phyloP scores from a whole-genome alignment of 2,329 filamentous ascomycete species.

The Aaosphaeria arxii region DNA sequence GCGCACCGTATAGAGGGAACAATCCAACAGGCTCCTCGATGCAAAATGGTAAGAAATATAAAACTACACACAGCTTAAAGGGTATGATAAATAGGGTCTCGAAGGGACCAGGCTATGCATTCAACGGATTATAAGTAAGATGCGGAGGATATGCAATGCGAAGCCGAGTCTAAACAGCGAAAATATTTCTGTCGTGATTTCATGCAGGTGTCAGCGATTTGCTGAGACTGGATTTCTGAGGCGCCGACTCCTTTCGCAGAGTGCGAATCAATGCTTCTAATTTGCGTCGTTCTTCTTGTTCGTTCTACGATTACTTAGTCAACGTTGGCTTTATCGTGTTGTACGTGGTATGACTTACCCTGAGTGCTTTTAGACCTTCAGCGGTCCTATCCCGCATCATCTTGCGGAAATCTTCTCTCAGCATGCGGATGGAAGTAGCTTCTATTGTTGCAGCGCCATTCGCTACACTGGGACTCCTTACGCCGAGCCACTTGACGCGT shows the following conservation, averaged over 20 bases:
- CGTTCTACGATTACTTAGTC: constrained; percentile 49
- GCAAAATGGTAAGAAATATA: too few relatives aligned
- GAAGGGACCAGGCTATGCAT: too few relatives aligned
- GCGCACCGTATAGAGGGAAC: too few relatives aligned
- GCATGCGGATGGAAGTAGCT: constrained; percentile 64
- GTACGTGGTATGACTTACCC: constrained; percentile 49
- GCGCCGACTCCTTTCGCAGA: constrained; percentile 43
- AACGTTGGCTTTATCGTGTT: constrained; percentile 6
- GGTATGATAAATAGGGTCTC: too few relatives aligned
- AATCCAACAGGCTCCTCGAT: too few relatives aligned
- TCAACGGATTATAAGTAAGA: too few relatives aligned
- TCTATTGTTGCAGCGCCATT: constrained; percentile 39
- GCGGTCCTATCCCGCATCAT: constrained; percentile 73
- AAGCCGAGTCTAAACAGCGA: too few relatives aligned
- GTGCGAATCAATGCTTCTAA: constrained; percentile 63
- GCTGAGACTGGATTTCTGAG: constrained; percentile 14
- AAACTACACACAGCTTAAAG: too few relatives aligned
- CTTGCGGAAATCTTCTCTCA: constrained; percentile 75
- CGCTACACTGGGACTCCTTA: constrained; percentile 50
- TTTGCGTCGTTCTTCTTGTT: constrained; percentile 68
- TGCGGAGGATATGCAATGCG: too few relatives aligned
- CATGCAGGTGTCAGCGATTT: not conserved
- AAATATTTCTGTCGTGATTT: too few relatives aligned
- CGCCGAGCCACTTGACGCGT: constrained; percentile 63
- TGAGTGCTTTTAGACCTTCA: constrained; percentile 63